Evolutionary conservation across 176 grass and related monocot species (phyloP), one percentile per base, ranked within the genome.

Genomic region (Dendrocalamus sinicus): DNA sequence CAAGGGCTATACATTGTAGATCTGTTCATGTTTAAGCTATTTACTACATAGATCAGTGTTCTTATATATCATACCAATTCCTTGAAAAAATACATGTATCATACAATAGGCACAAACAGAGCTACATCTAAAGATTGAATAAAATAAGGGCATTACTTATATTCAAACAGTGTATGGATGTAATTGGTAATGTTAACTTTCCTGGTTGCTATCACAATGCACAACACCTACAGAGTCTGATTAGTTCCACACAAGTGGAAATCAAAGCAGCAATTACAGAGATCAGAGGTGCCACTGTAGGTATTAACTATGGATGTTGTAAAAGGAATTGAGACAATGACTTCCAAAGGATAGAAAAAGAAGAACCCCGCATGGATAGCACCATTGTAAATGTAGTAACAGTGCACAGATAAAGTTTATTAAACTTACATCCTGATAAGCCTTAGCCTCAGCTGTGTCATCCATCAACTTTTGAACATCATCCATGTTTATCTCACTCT

Each of bases 401-500:
- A 83, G 81, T 53, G 78, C 32, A 62, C 30, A 32, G 24, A 50
- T 30, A 85, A 37, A 90, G 14, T 53, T 44, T 24, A 65, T 32
- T 75, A 74, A 84, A 85, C 84, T 92, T 90, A 99, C 96, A 79
- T 99, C 96, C 83, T 99, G 96, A 88, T 99, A 99, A 57, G 96
- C 96, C 85, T 96, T 96, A 50, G 96, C 96, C 63, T 99, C 96
- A 10, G 83, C 92, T 80, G 96, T 91, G 90, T 99, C 96, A 91
- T 96, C 96, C 96, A 99, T 94, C 80, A 99, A 85, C 75, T 96
- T 99, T 63, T 94, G 96, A 81, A 99, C 96, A 91, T 99, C 96
- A 71, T 94, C 94, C 41, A 99, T 88, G 78, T 95, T 99, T 83
- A 96, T 91, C 88, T 99, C 93, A 91, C 73, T 99, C 90, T 99